Conservation (phyloP, 495 filamentous ascomycete species). For the Annulohypoxylon moriforme region DNA sequence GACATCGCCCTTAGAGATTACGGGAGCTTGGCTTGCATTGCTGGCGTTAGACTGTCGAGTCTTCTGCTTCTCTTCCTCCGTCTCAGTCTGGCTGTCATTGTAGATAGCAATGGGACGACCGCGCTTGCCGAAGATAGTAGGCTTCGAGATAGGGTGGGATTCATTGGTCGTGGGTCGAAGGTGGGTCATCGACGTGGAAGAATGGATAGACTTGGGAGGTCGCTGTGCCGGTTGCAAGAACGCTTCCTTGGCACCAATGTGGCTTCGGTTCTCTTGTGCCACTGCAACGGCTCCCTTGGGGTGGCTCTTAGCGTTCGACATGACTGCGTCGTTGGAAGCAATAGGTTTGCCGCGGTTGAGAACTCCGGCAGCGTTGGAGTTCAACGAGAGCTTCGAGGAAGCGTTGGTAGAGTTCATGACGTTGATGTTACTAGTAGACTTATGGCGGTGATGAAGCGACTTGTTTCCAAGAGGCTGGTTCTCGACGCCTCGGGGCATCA, state of each 20-base stretch:
- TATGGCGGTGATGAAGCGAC: slow-evolving; percentile 80
- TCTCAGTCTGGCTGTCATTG: slow-evolving; percentile 64
- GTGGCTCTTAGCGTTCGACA: slow-evolving; percentile 6
- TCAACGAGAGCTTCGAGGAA: slow-evolving; percentile 68
- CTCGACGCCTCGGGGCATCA: slow-evolving; percentile 75
- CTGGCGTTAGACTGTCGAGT: not conserved
- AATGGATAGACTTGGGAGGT: slow-evolving; percentile 62
- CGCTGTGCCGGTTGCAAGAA: slow-evolving; percentile 75
- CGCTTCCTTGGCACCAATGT: slow-evolving; percentile 58
- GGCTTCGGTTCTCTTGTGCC: slow-evolving; percentile 60
- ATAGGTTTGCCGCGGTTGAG: slow-evolving; percentile 71
- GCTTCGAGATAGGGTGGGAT: slow-evolving; percentile 51
- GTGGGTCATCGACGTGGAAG: slow-evolving; percentile 60
- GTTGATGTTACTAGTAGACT: slow-evolving; percentile 77
- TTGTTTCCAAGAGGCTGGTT: slow-evolving; percentile 69
- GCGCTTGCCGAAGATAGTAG: slow-evolving; percentile 67
- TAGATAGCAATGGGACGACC: slow-evolving; percentile 66
- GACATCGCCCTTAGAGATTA: slow-evolving; percentile 1
- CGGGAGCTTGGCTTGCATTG: not conserved
- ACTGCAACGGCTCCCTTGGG: slow-evolving; percentile 48
- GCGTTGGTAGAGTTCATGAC: slow-evolving; percentile 64
- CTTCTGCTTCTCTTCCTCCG: slow-evolving; percentile 29
- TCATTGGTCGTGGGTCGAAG: slow-evolving; percentile 37
- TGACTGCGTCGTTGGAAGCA: not conserved
- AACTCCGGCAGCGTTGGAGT: slow-evolving; percentile 83